Percentiles rank a stretch among this genome's conserved stretches.
Conservation (phyloP, 2,329 filamentous ascomycete genomes). For the Colletotrichum chlorophyti region DNA sequence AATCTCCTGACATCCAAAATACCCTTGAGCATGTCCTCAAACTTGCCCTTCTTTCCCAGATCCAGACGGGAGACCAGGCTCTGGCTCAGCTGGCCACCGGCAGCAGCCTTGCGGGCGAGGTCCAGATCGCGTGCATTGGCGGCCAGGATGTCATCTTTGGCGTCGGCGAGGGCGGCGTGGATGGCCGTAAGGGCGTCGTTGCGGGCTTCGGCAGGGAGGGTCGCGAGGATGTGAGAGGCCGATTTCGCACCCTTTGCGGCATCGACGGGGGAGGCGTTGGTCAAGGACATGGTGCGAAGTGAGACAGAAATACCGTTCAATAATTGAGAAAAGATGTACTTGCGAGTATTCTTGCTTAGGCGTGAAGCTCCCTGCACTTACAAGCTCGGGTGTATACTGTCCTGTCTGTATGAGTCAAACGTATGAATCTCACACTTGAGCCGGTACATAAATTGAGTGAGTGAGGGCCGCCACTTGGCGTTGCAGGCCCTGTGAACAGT, state of each 20-base stretch:
- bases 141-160: constrained; percentile 78
- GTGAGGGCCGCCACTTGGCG: constrained; percentile 2
- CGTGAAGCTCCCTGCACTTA: not conserved
- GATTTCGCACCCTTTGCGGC: constrained; percentile 80
- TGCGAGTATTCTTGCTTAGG: not conserved
- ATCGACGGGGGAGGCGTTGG: constrained; percentile 79
- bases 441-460: not conserved
- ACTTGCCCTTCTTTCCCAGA: constrained; percentile 86
- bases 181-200: constrained; percentile 87
- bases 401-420: constrained; percentile 18
- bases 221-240: constrained; percentile 83
- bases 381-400: not conserved
- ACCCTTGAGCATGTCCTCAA: constrained; percentile 96
- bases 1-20: constrained; percentile 87
- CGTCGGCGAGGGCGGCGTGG: constrained; percentile 74
- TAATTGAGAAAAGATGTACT: not conserved
- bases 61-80: constrained; percentile 90
- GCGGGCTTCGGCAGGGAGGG: constrained; percentile 76
- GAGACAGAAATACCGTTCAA: not conserved
- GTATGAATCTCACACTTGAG: constrained; percentile 8
- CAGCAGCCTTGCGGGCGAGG: constrained; percentile 74
- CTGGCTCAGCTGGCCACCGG: constrained; percentile 76
- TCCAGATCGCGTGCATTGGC: constrained; percentile 88
- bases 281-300: constrained; percentile 76
- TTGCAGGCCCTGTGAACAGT: not conserved